Evolutionary conservation across 192 early-diverging fungal genomes (phyloP), one percentile per base, ranked within the genome.

Genomic region (Borealophlyctis nickersoniae): DNA sequence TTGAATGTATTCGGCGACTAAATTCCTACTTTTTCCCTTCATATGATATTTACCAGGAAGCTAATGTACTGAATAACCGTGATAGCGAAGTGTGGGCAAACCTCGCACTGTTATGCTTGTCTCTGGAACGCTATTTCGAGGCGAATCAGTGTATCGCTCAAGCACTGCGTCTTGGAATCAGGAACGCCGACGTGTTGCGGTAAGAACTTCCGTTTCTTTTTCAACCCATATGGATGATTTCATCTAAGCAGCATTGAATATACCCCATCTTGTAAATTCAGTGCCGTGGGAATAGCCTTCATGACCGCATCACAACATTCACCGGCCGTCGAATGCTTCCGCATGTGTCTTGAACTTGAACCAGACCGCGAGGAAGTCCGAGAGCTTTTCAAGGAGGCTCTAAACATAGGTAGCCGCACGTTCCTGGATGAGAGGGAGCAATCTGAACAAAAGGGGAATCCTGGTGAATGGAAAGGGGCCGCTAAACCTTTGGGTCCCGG

Each of bases 1-100:
- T 45, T 45, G 19, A 45, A 7, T 45, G 9, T 7, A 45, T 45
- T 13, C 19, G 39, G 39, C 9, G n/a, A n/a, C n/a, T n/a, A n/a
- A n/a, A n/a, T n/a, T n/a, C n/a, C n/a, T n/a, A n/a, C n/a, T n/a
- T n/a, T n/a, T n/a, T n/a, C n/a, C n/a, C n/a, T n/a, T n/a, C n/a
- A n/a, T n/a, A n/a, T 57, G 19, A 23, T 39, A 28, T 32, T 16
- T 63, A 4, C 1, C 48, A 84, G 82, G 82, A 84, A 73, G 82
- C 82, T n/a, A 84, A 84, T 70, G 72, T 82, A 5, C 65, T 82
- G 9, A 84, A 84, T 61, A 79, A 84, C 63, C 58, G 78, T 4
- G 76, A 84, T 51, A 63, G 73, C 36, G 80, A 84, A 31, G 80
- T 82, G 19, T 84, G 82, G 82, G 80, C 70, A 14, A 63, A 79